phyloP scores from a whole-genome alignment of 2,329 filamentous ascomycete genomes.

The Alternaria solani region DNA sequence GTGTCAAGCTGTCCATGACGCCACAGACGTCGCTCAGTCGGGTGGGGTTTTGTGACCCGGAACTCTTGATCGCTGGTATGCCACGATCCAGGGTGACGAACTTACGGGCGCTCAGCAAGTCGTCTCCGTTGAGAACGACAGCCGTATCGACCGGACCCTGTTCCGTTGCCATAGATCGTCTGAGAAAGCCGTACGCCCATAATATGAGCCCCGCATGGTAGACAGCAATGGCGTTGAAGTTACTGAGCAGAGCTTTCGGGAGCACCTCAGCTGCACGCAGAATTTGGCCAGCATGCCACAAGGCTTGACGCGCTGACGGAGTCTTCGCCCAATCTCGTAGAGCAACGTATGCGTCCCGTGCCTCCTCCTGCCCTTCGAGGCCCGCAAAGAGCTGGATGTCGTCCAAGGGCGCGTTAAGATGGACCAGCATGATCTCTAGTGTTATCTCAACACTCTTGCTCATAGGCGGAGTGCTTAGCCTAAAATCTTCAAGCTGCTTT shows the following conservation, averaged over 20 bases:
- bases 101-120: conserved; percentile 62
- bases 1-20: conserved; percentile 67
- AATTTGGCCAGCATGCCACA: conserved; percentile 75
- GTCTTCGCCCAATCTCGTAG: conserved; percentile 68
- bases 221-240: conserved; percentile 73
- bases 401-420: conserved; percentile 70
- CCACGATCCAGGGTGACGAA: conserved; percentile 67
- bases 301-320: conserved; percentile 64
- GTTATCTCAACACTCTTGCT: conserved; percentile 43
- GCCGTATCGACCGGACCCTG: conserved; percentile 41
- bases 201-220: conserved; percentile 73
- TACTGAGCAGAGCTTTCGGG: conserved; percentile 63
- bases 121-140: conserved; percentile 64
- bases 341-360: conserved; percentile 65
- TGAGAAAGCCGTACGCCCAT: conserved; percentile 72
- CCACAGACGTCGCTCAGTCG: conserved; percentile 64
- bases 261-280: conserved; percentile 67
- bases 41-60: conserved; percentile 29
- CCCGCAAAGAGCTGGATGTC: conserved; percentile 74
- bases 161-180: conserved; percentile 38
- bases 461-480: conserved; percentile 54
- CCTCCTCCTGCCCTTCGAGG: conserved; percentile 72
- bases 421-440: conserved; percentile 66
- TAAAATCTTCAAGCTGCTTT: conserved; percentile 63
- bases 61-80: conserved; percentile 57